Conservation (phyloP, 352 stramenopile species). For the Phytophthora constricta region DNA sequence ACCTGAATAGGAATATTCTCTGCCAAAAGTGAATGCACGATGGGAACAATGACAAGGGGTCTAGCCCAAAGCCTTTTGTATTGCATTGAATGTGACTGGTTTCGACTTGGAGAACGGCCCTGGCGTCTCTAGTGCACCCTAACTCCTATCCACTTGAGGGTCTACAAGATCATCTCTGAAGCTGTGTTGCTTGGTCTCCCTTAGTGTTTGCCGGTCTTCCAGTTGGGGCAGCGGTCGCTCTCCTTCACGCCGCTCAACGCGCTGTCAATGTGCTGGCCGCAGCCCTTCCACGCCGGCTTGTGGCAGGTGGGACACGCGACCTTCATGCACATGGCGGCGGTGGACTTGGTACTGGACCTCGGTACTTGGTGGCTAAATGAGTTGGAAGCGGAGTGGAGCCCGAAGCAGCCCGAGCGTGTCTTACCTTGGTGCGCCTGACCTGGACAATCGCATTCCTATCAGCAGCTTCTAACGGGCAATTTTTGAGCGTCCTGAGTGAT, state of each 20-base stretch:
- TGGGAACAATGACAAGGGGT: too few species aligned
- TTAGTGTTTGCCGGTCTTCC: slow-evolving; percentile 66
- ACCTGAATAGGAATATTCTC: too few species aligned
- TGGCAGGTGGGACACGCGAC: slow-evolving; percentile 62
- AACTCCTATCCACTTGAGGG: slow-evolving; percentile 7
- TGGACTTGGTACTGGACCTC: too few species aligned
- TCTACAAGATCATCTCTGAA: neutral
- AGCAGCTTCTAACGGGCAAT: too few species aligned
- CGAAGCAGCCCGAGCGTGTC: too few species aligned
- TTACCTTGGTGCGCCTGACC: too few species aligned
- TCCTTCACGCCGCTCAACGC: slow-evolving; percentile 54
- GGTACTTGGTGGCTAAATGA: slow-evolving; percentile 5
- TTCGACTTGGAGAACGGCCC: too few species aligned
- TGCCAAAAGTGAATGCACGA: too few species aligned
- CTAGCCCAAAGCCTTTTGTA: too few species aligned
- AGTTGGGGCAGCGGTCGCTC: slow-evolving; percentile 55
- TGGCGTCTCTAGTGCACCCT: neutral
- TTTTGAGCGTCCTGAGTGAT: too few species aligned
- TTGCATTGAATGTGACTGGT: too few species aligned
- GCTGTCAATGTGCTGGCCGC: slow-evolving; percentile 63
- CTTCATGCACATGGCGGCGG: slow-evolving; percentile 64
- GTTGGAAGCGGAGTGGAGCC: slow-evolving; percentile 11
- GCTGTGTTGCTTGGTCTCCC: neutral
- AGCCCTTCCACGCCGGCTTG: slow-evolving; percentile 69
- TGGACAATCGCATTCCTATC: too few species aligned